Base-by-base conservation (phyloP, 2,329 filamentous ascomycete species). In the Phialophora tarda region DNA sequence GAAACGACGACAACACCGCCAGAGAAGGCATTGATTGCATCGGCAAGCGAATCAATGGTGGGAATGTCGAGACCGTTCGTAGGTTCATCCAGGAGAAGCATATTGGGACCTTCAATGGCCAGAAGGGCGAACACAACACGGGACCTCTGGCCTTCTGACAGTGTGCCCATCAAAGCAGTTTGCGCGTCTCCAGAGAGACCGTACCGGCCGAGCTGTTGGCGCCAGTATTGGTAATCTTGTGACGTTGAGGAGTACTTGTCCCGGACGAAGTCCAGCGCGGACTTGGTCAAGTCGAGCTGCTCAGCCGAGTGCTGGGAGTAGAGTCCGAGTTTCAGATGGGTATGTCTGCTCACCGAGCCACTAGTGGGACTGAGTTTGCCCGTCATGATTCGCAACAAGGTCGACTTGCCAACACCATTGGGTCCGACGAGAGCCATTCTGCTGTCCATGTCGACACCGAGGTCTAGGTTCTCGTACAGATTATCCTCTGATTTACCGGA, bases 391-490 rank as follows among this genome's bases (percentile, higher is more conserved):
- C 92, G 91, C 71, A 99, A 89, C 65, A 98, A 86, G 14, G 95
- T 98, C 26, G 95, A 98, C 85, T 99, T 99, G 80, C 95, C 95
- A 66, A 98, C 95, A 93, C 95, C 95, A 82, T 98, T 98, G 78
- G 95, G 95, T 67, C 95, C 95, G 77, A 99, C 95, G 69, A 99
- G 89, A 56, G 94, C 94, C 55, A 93, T 96, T 83, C 95, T 90
- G 69, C 93, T 97, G 84, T 99, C 95, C 95, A 99, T 99, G 82
- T 99, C 96, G 75, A 99, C 95, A 88, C 95, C 95, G 71, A 99
- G 91, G 78, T 99, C 95, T 50, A 99, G 88, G 83, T 97, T 88
- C 81, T 94, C 92, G 85, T 99, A 99, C 62, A 99, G 85, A 78
- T 96, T 96, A 78, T 99, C 95, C 76, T 91, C 89, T 62, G 87